phyloP scores from a whole-genome alignment of 176 grass and related monocot species.

The Phoenix roebelenii region DNA sequence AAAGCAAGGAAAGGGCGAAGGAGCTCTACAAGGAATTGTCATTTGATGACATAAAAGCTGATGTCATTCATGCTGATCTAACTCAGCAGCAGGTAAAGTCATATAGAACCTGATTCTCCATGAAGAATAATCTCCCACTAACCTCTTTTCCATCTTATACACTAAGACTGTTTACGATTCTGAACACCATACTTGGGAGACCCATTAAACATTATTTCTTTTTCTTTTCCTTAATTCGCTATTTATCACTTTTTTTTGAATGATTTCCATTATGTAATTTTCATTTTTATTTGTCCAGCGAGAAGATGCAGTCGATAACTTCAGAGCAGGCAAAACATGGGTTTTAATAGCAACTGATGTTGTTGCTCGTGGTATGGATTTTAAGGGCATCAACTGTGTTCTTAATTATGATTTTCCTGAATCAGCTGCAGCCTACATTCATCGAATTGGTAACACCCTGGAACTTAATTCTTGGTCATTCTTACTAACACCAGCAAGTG shows the following conservation, averaged over 20 bases:
- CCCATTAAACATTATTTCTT: too few relatives aligned
- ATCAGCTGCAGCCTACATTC: slow-evolving; percentile 80
- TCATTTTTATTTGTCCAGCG: slow-evolving; percentile 35
- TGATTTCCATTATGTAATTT: slow-evolving; percentile 8
- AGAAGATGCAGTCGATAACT: slow-evolving; percentile 91
- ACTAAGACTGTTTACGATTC: too few relatives aligned
- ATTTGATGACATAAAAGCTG: slow-evolving; percentile 73
- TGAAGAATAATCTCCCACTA: too few relatives aligned
- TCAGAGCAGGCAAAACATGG: slow-evolving; percentile 87
- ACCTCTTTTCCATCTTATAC: too few relatives aligned
- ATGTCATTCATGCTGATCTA: slow-evolving; percentile 89
- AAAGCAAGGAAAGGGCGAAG: slow-evolving; percentile 99
- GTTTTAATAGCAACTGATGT: slow-evolving; percentile 92
- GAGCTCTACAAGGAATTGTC: slow-evolving; percentile 91
- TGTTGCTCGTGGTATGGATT: slow-evolving; percentile 88
- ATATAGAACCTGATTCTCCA: too few relatives aligned
- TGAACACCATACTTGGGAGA: too few relatives aligned
- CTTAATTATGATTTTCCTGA: slow-evolving; percentile 98
- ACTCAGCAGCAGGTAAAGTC: slow-evolving; percentile 65
- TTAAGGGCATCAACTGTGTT: slow-evolving; percentile 86
- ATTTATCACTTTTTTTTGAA: background rate
- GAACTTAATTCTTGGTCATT: too few relatives aligned
- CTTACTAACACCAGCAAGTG: too few relatives aligned
- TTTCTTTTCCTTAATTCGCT: too few relatives aligned
- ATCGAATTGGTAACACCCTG: slow-evolving; percentile 60